Percentiles rank a stretch among this genome's conserved stretches.
Evolutionary conservation across 108 stramenopile genomes (phyloP).

Genomic region (Pseudonitzschia multiseries): DNA sequence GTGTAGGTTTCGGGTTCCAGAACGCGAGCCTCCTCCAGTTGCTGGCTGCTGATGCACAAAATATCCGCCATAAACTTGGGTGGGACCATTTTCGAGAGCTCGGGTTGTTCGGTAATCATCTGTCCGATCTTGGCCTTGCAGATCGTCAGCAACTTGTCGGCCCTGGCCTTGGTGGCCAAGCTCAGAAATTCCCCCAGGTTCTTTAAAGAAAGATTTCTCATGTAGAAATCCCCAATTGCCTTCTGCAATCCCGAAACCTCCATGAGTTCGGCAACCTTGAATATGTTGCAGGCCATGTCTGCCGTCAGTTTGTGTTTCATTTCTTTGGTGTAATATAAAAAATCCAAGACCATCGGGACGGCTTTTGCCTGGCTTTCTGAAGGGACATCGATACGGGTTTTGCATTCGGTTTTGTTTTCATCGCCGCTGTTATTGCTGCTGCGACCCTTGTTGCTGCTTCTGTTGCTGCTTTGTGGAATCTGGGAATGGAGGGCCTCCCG

Average conservation of each 20-base stretch:
- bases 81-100: constrained; percentile 25
- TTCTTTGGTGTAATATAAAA: constrained; percentile 39
- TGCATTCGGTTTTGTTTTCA: neutral
- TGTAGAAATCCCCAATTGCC: constrained; percentile 38
- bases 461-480: neutral
- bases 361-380: constrained; percentile 25
- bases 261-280: constrained; percentile 32
- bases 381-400: constrained; percentile 20
- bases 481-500: neutral
- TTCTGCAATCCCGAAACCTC: constrained; percentile 23
- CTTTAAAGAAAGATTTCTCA: constrained; percentile 29
- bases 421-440: neutral
- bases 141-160: constrained; percentile 24
- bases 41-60: constrained; percentile 21
- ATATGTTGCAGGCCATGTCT: constrained; percentile 29
- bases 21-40: constrained; percentile 24
- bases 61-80: constrained; percentile 36
- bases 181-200: constrained; percentile 36
- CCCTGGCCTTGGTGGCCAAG: constrained; percentile 23
- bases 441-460: neutral
- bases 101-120: constrained; percentile 35
- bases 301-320: constrained; percentile 35
- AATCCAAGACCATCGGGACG: constrained; percentile 41
- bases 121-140: constrained; percentile 38
- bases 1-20: constrained; percentile 26